Conservation (phyloP, 75 land plant species). For the Isoetes taiwanensis region DNA sequence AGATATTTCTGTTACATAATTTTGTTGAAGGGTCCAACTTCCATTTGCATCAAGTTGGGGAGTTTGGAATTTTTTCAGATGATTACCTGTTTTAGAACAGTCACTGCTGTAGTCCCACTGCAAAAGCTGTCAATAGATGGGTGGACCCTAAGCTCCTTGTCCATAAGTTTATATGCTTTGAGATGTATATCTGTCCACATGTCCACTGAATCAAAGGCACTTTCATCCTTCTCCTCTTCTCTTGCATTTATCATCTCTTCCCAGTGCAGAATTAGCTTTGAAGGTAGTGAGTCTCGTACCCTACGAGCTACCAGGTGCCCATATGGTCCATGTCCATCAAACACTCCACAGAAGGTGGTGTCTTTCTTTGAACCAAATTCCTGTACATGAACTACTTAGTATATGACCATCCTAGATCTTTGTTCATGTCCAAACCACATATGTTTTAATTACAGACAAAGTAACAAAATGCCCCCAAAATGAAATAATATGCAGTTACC, state of each 20-base stretch:
- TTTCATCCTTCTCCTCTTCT: constrained; percentile 11
- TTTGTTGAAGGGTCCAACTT: not conserved
- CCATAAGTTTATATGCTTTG: constrained; percentile 55
- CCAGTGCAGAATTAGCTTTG: constrained; percentile 46
- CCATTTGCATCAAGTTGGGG: not conserved
- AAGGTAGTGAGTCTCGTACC: constrained; percentile 59
- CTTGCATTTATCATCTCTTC: constrained; percentile 9
- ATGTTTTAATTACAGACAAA: no score
- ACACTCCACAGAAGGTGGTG: constrained; percentile 73
- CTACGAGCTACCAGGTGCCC: constrained; percentile 71
- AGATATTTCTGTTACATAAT: not conserved
- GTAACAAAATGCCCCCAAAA: no score
- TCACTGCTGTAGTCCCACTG: constrained; percentile 82
- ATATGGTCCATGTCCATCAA: constrained; percentile 86
- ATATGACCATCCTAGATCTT: not conserved
- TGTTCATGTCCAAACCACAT: not conserved
- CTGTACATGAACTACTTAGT: constrained; percentile 19
- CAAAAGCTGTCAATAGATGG: constrained; percentile 47
- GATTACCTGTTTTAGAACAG: constrained; percentile 57
- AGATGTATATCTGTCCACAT: constrained; percentile 43
- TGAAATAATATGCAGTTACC: constrained; percentile 39
- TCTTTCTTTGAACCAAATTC: constrained; percentile 45
- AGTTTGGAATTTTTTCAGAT: not conserved
- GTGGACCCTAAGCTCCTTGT: constrained; percentile 42
- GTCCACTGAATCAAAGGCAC: constrained; percentile 10